Base-by-base conservation (phyloP, 73 alveolate species). In the Paramecium pentaurelia region DNA sequence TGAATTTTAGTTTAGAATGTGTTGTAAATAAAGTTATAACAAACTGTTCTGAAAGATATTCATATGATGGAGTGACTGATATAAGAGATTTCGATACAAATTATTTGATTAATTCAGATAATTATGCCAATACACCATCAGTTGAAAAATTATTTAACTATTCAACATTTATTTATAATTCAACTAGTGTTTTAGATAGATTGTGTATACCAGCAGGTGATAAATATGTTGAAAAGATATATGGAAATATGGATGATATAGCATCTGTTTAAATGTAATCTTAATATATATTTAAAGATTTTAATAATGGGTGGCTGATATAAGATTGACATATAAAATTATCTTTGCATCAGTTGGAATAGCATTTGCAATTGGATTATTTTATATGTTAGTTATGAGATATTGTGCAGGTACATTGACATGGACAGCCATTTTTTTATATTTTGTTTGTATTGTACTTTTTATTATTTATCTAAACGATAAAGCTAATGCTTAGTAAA, bases 1-100 rank as follows among this genome's bases (percentile, higher is more conserved):
- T 80, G 58, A 32, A 80, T 27, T 75, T 75, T 44, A 80, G 91
- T 6, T 47, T 80, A 25, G 28, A 80, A 18, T 80, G 91, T 47
- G 77, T 80, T 10, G 58, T 64, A 6, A 80, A 80, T 44, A 25
- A 22, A 0, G 73, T 80, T 8, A 36, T 80, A 27, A 45, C 71
- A 18, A 80, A 47, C 73, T 80, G 91, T 27, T 44, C 71, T 14
- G 91, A 80, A 36, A 32, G 47, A 12, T 45, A 32, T 42, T 80
- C 91, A 80, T 80, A 38, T 47, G 91, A 80, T 80, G 91, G 91
- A n/a, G 51, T 45, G 9, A 80, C 3, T 47, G 73, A 80, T 80
- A 30, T 49, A 20, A 40, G 51, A 45, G 58, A 80, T 47, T 32
- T 44, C 5, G 49, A 60, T 16, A 27, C 3, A 22, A 25, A 32